phyloP scores from a whole-genome alignment of 495 filamentous ascomycete genomes.

The Hypoxylon fuscum region DNA sequence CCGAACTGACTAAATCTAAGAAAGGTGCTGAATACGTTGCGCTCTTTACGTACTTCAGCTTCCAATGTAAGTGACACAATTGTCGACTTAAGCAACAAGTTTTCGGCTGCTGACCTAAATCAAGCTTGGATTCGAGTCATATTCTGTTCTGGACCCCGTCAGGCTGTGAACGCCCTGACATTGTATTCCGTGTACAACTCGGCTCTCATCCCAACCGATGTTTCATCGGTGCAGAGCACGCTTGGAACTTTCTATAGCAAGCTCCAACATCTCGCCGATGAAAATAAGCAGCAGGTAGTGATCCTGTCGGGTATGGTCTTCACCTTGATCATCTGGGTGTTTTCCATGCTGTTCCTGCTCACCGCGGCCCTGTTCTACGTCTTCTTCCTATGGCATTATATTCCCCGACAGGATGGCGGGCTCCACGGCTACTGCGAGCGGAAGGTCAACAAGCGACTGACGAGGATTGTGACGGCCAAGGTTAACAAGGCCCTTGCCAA shows the following conservation, averaged over 20 bases:
- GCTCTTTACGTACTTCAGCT: constrained; percentile 92
- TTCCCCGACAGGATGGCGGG: constrained; percentile 78
- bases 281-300: constrained; percentile 78
- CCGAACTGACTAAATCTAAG: constrained; percentile 88
- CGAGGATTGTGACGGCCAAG: constrained; percentile 80
- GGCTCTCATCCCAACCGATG: constrained; percentile 57
- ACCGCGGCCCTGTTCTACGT: constrained; percentile 80
- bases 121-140: constrained; percentile 86
- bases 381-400: constrained; percentile 88
- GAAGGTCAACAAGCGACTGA: constrained; percentile 84
- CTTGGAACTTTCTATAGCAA: constrained; percentile 78
- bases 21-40: constrained; percentile 92
- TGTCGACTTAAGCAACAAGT: not conserved
- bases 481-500: constrained; percentile 86
- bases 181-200: constrained; percentile 78
- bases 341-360: constrained; percentile 78
- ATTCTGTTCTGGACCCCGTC: constrained; percentile 89
- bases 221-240: constrained; percentile 66
- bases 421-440: constrained; percentile 85
- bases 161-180: constrained; percentile 87
- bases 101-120: constrained; percentile 12
- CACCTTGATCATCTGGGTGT: constrained; percentile 87
- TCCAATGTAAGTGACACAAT: constrained; percentile 73
- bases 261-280: constrained; percentile 70
- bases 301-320: constrained; percentile 90